Evolutionary conservation across 1,284 basidiomycete species (phyloP).

Genomic region (Heterobasidion occidentale): DNA sequence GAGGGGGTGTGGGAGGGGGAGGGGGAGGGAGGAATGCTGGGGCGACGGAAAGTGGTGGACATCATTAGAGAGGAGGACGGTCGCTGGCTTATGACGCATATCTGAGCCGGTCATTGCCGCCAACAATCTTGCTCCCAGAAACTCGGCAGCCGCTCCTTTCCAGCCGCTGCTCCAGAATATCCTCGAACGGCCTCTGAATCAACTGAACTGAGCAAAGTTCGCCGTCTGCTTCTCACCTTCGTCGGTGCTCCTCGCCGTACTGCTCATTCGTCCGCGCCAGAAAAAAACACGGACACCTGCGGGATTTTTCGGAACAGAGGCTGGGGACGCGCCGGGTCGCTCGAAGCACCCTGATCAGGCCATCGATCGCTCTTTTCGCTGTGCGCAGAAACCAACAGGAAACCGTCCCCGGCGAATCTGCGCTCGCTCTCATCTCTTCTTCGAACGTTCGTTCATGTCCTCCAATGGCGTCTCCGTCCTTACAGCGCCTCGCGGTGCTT

Average conservation of each 20-base stretch:
- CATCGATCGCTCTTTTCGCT: background rate
- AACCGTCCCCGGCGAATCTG: background rate
- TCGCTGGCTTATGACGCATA: background rate
- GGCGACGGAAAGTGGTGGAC: background rate
- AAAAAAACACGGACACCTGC: background rate
- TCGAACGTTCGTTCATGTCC: background rate
- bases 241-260: background rate
- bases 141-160: background rate
- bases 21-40: background rate
- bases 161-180: too few species aligned
- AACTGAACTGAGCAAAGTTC: too few species aligned
- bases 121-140: background rate
- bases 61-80: background rate
- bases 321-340: too few species aligned
- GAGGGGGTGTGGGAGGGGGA: background rate
- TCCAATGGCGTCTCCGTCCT: background rate
- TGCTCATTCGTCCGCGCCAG: background rate
- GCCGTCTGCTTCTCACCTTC: too few species aligned
- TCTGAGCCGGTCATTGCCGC: background rate
- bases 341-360: background rate
- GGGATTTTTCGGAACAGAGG: background rate
- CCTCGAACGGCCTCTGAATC: too few species aligned
- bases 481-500: too few species aligned
- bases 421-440: background rate
- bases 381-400: background rate